Conservation (phyloP, 129 eudicot species). For the Glebionis coronaria region DNA sequence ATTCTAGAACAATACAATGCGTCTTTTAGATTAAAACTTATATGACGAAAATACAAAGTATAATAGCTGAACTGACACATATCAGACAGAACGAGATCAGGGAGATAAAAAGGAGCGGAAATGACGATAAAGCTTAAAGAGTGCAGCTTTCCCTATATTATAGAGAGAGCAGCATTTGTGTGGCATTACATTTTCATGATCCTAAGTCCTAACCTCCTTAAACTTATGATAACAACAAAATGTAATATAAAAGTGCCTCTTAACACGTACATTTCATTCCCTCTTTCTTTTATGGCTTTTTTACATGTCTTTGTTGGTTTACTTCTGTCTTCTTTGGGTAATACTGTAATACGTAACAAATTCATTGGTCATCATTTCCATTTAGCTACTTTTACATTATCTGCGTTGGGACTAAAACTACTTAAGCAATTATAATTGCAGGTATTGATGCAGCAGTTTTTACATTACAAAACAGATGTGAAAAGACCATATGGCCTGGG, state of each 20-base stretch:
- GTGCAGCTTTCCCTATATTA: not conserved
- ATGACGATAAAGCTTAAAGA: constrained; percentile 11
- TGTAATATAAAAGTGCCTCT: constrained; percentile 14
- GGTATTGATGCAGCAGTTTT: constrained; percentile 52
- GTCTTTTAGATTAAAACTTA: not conserved
- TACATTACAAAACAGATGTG: constrained; percentile 56
- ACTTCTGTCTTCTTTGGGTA: constrained; percentile 30
- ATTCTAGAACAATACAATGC: not conserved
- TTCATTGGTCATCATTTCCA: not conserved
- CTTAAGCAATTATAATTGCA: constrained; percentile 18
- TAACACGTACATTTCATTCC: constrained; percentile 2
- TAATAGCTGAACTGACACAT: no score
- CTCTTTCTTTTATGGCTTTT: constrained; percentile 17
- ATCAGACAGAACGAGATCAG: no score
- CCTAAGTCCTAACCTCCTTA: not conserved
- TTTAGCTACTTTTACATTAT: not conserved
- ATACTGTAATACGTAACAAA: not conserved
- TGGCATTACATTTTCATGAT: not conserved
- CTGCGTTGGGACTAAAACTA: not conserved
- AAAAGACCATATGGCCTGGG: constrained; percentile 65
- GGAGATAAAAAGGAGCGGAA: not conserved
- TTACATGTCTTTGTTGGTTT: constrained; percentile 8
- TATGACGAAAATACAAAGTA: not conserved
- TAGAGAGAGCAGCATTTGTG: constrained; percentile 21
- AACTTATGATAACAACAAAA: not conserved